Evolutionary conservation across 441 rosid genomes (phyloP), one percentile per base, ranked within the genome.

Genomic region (Croton setiger): DNA sequence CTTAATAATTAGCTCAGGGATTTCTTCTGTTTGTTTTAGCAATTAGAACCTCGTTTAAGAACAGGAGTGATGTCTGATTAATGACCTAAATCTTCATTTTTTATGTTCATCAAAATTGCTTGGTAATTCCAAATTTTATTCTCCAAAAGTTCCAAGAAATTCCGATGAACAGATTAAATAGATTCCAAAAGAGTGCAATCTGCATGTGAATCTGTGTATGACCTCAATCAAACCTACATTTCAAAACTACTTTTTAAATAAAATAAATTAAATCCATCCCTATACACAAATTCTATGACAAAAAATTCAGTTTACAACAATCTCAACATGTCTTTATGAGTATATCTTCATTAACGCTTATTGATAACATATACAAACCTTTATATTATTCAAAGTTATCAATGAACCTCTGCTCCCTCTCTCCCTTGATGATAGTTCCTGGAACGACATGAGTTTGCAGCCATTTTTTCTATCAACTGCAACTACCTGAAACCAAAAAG

Each of bases 401-500:
- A 75, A 74, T 62, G 85, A 85, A 76, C 82, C 86, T 84, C 83
- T 89, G 70, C 94, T 72, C 71, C 98, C 98, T 79, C 94, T 84
- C 78, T 87, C 90, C 80, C 97, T 88, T 53, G 93, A 86, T 56
- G 97, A 91, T 68, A 93, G 81, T 76, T 93, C 97, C 80, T 93
- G 98, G 76, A 93, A 93, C 73, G 98, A 87, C 98, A 89, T 86
- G 66, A 93, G 79, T 84, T 87, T 89, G 76, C 76, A 74, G 58
- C 81, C 84, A 79, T 88, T 89, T 74, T 81, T 86, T 82, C 94
- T 82, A 83, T 91, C 91, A 69, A 85, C 78, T 69, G 97, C 97
- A 78, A 91, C 98, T 53, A 91, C 92, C 98, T 91, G 79, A 74
- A 77, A 45, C 54, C 74, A 70, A 64, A 74, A 57, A 39, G 35